Evolutionary conservation across 1,284 basidiomycete species (phyloP), one percentile per base, ranked within the genome.

Genomic region (Ceratobasidium papillatum): DNA sequence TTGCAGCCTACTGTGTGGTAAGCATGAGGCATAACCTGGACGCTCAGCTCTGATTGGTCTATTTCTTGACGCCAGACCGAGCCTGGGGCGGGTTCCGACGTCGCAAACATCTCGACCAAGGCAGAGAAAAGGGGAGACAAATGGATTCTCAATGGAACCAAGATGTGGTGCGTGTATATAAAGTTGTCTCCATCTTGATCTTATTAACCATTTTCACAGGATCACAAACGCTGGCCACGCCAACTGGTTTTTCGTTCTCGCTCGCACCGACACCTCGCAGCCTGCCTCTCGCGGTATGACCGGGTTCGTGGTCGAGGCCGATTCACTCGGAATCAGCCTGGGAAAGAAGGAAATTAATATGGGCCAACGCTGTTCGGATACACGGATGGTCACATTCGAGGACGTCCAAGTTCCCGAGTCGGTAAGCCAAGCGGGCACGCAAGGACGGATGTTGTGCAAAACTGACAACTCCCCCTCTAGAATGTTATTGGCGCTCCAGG

Each of bases 311-410:
- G 86, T 87, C 34, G 87, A 88, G 59, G 86, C 82, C 19, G 83
- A 86, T 76, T 79, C 84, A 0, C 80, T 81, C 0, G 87, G 87
- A 4, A 84, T 88, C 74, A 78, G 77, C 9, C 75, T 83, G 27
- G 85, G 85, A 62, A 86, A 84, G 80, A 87, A 87, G 81, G 84
- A 87, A 78, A 84, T 88, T 78, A 88, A 88, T 80, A 87, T 88
- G 86, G 87, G 86, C 79, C 87, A 88, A 79, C 82, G 86, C 8
- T 86, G 85, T 77, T 86, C 85, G 0, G 86, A 87, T 78, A 87
- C 86, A 5, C 81, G 86, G 32, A 85, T 86, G 83, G 84, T 87
- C 75, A 86, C 84, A 1, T 87, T 87, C 76, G 84, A 85, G 77
- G 82, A 86, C 75, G 85, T 86, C n/a, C 82, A 82, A 5, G 82